Base-by-base conservation (phyloP, 73 alveolate genomes). In the Stentor roeselii region DNA sequence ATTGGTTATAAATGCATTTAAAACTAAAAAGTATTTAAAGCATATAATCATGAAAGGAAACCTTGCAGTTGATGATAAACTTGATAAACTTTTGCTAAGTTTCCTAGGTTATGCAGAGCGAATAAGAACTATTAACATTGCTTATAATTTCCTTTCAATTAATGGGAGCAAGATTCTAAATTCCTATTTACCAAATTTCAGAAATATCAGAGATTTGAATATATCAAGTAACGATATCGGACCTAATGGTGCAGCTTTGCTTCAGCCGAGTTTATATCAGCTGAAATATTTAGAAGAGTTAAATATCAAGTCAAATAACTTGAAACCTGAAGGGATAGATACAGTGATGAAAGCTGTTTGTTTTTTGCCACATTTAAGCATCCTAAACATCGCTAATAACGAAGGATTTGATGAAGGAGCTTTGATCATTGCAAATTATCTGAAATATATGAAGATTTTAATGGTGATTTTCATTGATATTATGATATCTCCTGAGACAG, bases 401-500 rank as follows among this genome's bases (percentile, higher is more conserved):
- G 67, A 50, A 11, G 67, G 67, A 50, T 50, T 50, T 50, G 67
- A 50, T 50, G 67, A 50, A 50, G 67, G 67, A 50, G 67, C 30
- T 21, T 50, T 50, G 67, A 50, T 50, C 21, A 50, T 50, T 11
- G 67, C 67, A 11, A 21, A 50, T 11, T 50, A 50, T 50, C 30
- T 21, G 6, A 50, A 21, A 50, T 50, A 50, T 50, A 11, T 50
- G 21, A 50, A 50, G 21, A 11, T 6, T 50, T 21, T 50, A 11
- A 50, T 21, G 21, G 21, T 11, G 21, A 11, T 50, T 6, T 50
- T 11, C 21, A 50, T 50, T 21, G 67, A 50, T 50, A 50, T 50
- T 50, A 21, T 50, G 6, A 50, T 21, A 11, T 50, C 67, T 11
- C 30, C 67, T 11, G 67, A 50, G 6, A 21, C 21, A 50, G 21